Evolutionary conservation across 129 eudicot genomes (phyloP), one percentile per base, ranked within the genome.

Genomic region (Scalesia atractyloides): DNA sequence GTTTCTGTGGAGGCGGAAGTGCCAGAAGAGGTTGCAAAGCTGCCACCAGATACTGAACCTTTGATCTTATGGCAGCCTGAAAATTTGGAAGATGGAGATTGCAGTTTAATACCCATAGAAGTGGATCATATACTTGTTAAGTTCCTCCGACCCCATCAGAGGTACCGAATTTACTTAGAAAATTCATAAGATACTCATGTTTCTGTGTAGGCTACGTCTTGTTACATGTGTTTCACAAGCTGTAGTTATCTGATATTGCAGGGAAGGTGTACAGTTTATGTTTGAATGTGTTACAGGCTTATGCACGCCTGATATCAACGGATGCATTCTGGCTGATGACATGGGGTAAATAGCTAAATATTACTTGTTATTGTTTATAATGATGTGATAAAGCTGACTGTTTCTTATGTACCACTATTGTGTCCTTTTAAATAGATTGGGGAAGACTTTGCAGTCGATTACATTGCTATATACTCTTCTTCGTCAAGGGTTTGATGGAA

Each of bases 191-290:
- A 76, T 68, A 43, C 68, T 19, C 59, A 41, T 51, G 52, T 47
- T 68, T 16, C 70, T 75, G 57, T 19, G 19, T 14, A 26, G 5
- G 24, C 33, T 49, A 10, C 68, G 33, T 44, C 73, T 17, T 73
- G 70, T 19, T 77, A 60, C 30, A 26, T 24, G 33, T 58, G 56
- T 58, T 72, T 80, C 66, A 80, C 52, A 37, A 48, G n/a, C 69
- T 71, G 63, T 41, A 22, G 47, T 66, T 76, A 22, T 67, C 61
- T 66, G 50, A 62, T 36, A 60, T 41, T 85, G 84, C 96, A 93
- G 99, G 58, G 97, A 95, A 88, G 99, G 99, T 50, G 99, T 95
- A 68, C 97, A 95, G 84, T 95, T 95, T 82, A 90, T 95, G 99
- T 95, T 95, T 74, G 97, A 88, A 26, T 95, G 99, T 69, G 94